A percentile compares a stretch with the other conserved stretches of the same genome.
Evolutionary conservation across 352 stramenopile genomes (phyloP).

Genomic region (Globisporangium spinosum): DNA sequence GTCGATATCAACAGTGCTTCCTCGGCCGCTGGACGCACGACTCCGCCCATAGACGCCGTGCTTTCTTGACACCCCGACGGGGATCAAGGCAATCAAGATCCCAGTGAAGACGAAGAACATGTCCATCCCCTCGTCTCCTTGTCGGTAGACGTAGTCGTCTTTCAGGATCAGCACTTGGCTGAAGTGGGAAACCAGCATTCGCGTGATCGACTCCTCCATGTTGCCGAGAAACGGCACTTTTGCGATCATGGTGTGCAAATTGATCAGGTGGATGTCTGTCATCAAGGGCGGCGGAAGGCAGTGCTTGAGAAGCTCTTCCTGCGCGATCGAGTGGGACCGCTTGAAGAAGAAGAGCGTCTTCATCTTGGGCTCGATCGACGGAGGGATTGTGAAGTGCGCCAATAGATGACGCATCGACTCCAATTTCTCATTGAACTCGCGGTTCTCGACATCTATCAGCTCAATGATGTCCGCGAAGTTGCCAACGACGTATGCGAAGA

Average conservation of each 20-base stretch:
- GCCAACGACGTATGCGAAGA: conserved; percentile 43
- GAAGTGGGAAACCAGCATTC: conserved; percentile 51
- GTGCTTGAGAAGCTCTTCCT: conserved; percentile 39
- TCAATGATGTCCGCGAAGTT: conserved; percentile 50
- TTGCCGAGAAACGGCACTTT: conserved; percentile 51
- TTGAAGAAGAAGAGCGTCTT: conserved; percentile 54
- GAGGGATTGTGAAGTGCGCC: conserved; percentile 37
- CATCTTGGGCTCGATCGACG: conserved; percentile 31
- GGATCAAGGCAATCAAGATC: conserved; percentile 35
- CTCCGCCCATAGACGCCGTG: neutral
- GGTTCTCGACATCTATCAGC: conserved; percentile 42
- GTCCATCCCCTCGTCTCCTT: conserved; percentile 45
- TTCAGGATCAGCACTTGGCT: conserved; percentile 37
- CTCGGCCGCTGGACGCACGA: neutral
- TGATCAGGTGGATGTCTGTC: conserved; percentile 48
- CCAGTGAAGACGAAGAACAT: conserved; percentile 64
- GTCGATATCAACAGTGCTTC: conserved; percentile 7
- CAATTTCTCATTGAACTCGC: conserved; percentile 47
- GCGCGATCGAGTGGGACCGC: conserved; percentile 51
- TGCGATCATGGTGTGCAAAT: conserved; percentile 46
- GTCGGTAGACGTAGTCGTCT: conserved; percentile 40
- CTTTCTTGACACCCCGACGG: neutral
- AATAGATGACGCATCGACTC: conserved; percentile 38
- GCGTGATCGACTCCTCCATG: conserved; percentile 45
- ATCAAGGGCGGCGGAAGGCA: conserved; percentile 48